Evolutionary conservation across 192 early-diverging fungal genomes (phyloP).

Genomic region (Mortierella hygrophila): DNA sequence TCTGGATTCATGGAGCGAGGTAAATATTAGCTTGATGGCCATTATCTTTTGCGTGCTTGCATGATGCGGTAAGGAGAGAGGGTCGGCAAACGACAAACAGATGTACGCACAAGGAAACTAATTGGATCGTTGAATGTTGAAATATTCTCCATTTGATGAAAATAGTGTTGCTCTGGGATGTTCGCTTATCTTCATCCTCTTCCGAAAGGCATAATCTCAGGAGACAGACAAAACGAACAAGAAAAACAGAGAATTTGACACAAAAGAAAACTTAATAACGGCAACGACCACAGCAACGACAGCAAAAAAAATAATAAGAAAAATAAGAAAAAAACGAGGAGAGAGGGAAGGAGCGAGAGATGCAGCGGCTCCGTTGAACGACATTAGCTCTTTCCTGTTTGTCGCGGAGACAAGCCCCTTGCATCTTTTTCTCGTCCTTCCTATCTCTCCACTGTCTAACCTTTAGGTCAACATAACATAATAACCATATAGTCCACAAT

Average conservation of each 20-base stretch:
- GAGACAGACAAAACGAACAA: neutral
- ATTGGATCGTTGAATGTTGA: neutral
- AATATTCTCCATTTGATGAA: neutral
- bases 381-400: neutral
- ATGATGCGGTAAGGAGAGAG: neutral
- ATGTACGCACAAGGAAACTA: neutral
- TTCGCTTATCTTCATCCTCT: conserved; percentile 50
- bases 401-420: neutral
- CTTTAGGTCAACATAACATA: neutral
- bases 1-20: conserved; percentile 55
- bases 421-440: neutral
- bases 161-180: conserved; percentile 53
- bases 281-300: neutral
- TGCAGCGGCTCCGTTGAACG: neutral
- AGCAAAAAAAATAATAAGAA: neutral
- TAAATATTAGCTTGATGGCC: neutral
- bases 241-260: neutral
- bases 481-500: neutral
- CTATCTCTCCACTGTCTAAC: neutral
- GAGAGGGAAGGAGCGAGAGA: neutral
- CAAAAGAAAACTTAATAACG: neutral
- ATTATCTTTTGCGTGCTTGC: neutral
- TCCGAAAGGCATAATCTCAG: conserved; percentile 37
- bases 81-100: neutral
- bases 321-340: neutral